Evolutionary conservation across 768 basidiomycete species (phyloP), one percentile per base, ranked within the genome.

Genomic region (Pulveroboletus ravenelii): DNA sequence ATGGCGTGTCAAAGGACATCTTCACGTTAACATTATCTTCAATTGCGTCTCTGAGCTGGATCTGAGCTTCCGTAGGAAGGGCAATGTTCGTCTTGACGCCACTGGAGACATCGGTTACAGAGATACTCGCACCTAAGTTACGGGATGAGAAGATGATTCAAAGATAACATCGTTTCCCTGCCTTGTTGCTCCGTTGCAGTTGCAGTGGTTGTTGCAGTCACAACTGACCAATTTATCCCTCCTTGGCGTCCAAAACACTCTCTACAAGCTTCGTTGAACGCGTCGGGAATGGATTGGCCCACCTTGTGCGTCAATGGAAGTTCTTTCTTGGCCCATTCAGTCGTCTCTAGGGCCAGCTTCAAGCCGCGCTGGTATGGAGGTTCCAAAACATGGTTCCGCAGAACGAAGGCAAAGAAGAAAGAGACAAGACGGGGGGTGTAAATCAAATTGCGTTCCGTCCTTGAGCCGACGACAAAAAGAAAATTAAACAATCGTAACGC

Each of bases 391-490:
- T 71, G 63, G 55, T 76, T 81, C 18, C 80, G 76, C 14, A 85
- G 29, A n/a, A 87, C 58, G 60, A 79, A 88, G 13, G 75, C 63
- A 30, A 87, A 48, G 64, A 85, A 89, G 61, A 86, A 85, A 1
- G 56, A 65, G 6, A 86, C 40, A 3, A 88, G 69, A 25, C 73
- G 76, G 3, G 86, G 85, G 2, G 74, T 68, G 49, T 73, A 70
- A 10, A 69, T 53, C 36, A 86, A 70, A 52, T 79, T 75, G 44
- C 62, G 74, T 57, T 79, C 75, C 17, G 69, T 68, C 68, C 78
- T 81, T 66, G 30, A 41, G 5, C 32, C 49, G 4, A 34, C 5
- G 5, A 46, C 17, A 14, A 46, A 29, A 25, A 5, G 17, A 41
- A 31, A 25, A 32, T 23, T 27, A 43, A 35, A 49, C 42, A n/a